Conservation (phyloP, 352 stramenopile species). For the Blastocystis hominis region DNA sequence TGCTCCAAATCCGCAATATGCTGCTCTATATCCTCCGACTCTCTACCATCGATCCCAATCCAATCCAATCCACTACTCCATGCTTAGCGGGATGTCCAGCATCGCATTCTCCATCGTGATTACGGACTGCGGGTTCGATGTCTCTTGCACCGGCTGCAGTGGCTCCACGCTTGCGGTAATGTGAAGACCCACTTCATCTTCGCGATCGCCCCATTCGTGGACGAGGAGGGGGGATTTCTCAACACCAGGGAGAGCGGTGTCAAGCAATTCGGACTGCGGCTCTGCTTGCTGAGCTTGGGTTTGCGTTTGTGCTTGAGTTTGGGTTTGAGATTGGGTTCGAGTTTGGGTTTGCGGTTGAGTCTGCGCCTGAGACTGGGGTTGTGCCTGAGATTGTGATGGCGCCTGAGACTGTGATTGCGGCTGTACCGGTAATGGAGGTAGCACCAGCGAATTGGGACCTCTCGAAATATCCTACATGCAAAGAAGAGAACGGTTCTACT, state of each 20-base stretch:
- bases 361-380: no score
- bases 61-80: not conserved
- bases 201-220: slow-evolving; percentile 1
- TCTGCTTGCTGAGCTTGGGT: no score
- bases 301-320: no score
- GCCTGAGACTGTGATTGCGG: no score
- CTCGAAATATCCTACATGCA: not conserved
- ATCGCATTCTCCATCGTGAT: not conserved
- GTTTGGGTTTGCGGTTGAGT: no score
- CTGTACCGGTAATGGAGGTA: not conserved
- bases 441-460: not conserved
- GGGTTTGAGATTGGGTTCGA: no score
- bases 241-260: not conserved
- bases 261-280: no score
- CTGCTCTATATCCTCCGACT: not conserved
- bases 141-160: not conserved
- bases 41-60: not conserved
- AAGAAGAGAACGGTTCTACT: not conserved
- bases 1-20: slow-evolving; percentile 20
- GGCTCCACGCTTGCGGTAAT: not conserved
- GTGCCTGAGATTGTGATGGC: no score
- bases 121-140: not conserved
- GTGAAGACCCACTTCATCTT: not conserved
- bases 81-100: not conserved
- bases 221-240: not conserved